Evolutionary conservation across 2,329 filamentous ascomycete genomes (phyloP).

Genomic region (Onygenales sp.): DNA sequence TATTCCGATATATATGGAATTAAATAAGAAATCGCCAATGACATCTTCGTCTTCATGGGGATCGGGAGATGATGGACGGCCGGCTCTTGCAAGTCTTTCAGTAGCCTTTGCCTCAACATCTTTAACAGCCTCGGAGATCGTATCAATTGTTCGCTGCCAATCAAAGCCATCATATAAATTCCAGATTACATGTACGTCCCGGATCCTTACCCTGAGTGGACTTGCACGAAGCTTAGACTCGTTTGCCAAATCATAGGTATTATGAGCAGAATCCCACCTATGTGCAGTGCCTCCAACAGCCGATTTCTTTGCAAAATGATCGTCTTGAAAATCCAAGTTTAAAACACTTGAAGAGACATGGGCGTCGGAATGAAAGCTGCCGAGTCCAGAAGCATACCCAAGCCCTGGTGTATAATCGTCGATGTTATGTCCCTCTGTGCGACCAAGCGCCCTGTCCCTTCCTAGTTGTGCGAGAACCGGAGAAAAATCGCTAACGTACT

Average conservation of each 20-base stretch:
- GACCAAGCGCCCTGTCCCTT: slow-evolving; percentile 12
- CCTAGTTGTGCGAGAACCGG: slow-evolving; percentile 25
- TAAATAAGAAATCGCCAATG: slow-evolving; percentile 94
- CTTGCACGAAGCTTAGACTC: slow-evolving; percentile 52
- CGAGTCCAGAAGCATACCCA: slow-evolving; percentile 8
- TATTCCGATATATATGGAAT: slow-evolving; percentile 95
- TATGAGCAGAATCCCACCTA: slow-evolving; percentile 69
- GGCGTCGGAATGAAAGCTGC: slow-evolving; percentile 45
- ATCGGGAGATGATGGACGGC: slow-evolving; percentile 51
- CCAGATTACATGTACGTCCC: slow-evolving; percentile 91
- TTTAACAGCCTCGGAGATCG: slow-evolving; percentile 78
- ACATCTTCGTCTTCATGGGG: slow-evolving; percentile 67
- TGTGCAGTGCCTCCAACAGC: slow-evolving; percentile 58
- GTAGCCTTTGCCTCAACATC: slow-evolving; percentile 76
- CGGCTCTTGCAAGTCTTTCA: slow-evolving; percentile 55
- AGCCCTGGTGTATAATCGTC: slow-evolving; percentile 5
- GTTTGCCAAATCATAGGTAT: slow-evolving; percentile 61
- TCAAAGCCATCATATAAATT: slow-evolving; percentile 97
- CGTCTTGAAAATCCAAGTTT: slow-evolving; percentile 63
- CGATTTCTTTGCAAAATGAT: slow-evolving; percentile 62
- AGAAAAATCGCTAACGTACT: slow-evolving; percentile 50
- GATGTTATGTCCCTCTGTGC: slow-evolving; percentile 7
- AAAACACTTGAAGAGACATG: slow-evolving; percentile 47
- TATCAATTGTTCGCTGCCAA: slow-evolving; percentile 78
- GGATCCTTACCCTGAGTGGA: slow-evolving; percentile 67